phyloP scores from a whole-genome alignment of 495 filamentous ascomycete genomes.

The Penicillium bovifimosum region DNA sequence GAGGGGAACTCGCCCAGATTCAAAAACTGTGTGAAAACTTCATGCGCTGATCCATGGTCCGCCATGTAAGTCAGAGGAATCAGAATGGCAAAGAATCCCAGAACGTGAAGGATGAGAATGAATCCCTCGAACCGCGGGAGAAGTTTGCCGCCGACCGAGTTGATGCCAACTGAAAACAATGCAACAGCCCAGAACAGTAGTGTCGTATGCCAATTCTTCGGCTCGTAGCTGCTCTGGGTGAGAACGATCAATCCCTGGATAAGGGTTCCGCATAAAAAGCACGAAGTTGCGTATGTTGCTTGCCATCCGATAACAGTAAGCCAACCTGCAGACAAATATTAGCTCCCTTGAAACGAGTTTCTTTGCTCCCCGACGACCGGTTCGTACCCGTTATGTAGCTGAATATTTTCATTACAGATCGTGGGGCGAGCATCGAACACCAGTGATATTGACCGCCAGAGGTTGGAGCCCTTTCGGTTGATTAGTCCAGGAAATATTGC shows the following conservation, averaged over 20 bases:
- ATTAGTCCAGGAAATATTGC: not conserved
- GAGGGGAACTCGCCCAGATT: slow-evolving; percentile 43
- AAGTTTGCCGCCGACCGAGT: slow-evolving; percentile 32
- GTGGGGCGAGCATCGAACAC: slow-evolving; percentile 47
- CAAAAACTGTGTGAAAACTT: slow-evolving; percentile 44
- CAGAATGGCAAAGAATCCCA: slow-evolving; percentile 48
- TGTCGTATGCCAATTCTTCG: slow-evolving; percentile 37
- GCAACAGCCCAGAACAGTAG: slow-evolving; percentile 40
- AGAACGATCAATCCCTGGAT: slow-evolving; percentile 40
- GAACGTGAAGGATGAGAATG: slow-evolving; percentile 44
- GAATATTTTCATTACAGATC: slow-evolving; percentile 30
- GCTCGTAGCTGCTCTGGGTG: slow-evolving; percentile 30
- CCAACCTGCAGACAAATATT: slow-evolving; percentile 31
- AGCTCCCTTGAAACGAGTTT: not conserved
- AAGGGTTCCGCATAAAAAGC: slow-evolving; percentile 37
- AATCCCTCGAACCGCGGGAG: slow-evolving; percentile 43
- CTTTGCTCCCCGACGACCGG: not conserved
- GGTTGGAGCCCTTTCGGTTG: slow-evolving; percentile 39
- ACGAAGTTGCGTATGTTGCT: slow-evolving; percentile 34
- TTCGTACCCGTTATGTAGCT: slow-evolving; percentile 44
- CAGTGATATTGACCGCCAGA: slow-evolving; percentile 51
- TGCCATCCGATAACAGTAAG: slow-evolving; percentile 44
- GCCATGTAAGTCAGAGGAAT: slow-evolving; percentile 45
- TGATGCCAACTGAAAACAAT: slow-evolving; percentile 36
- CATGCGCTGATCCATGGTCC: slow-evolving; percentile 32